Base-by-base conservation (phyloP, 1,284 basidiomycete species). In the Ceratobasidium theobromae region DNA sequence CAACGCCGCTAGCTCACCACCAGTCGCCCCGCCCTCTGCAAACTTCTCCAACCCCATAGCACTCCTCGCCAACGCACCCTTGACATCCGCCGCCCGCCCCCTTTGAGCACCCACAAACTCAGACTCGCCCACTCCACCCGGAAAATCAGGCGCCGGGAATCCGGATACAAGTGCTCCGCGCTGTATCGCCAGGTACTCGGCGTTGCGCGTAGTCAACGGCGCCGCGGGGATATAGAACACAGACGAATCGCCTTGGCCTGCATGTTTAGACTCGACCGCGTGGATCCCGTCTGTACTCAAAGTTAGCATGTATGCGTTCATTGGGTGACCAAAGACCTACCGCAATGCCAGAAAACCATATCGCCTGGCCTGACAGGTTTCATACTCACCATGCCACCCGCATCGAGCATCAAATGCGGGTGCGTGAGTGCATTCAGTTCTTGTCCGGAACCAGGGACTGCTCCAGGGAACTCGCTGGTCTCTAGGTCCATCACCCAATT, bases 211-310 rank as follows among this genome's bases (percentile, higher is more conserved):
- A 0, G 88, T 90, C 12, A 91, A 77, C 0, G 90, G 90, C 0
- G 85, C 85, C 2, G 89, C 85, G 0, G 89, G 91, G 66, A 92
- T 92, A 74, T 93, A 93, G 66, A 93, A 73, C 25, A 92, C 89
- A 0, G 86, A 86, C 0, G 88, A 89, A 71, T 91, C 87, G 3
- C 77, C 77, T 11, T 72, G 70, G 0, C 91, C 91, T 6, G 71
- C 72, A 73, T 92, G 88, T 25, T 79, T 74, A 3, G 73, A 68
- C 73, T 93, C 90, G 32, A 93, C 89, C 0, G 86, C 82, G 73
- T 93, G 91, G 8, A 91, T 82, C 27, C 81, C 77, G 73, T 91
- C 87, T 75, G 67, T 81, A 41, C 25, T 53, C 16, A 43, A 23
- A 16, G 33, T 57, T 18, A 68, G 28, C 23, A 33, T 2, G 11